Evolutionary conservation across 1,284 basidiomycete species (phyloP).

Genomic region (Ceratobasidium papillatum): DNA sequence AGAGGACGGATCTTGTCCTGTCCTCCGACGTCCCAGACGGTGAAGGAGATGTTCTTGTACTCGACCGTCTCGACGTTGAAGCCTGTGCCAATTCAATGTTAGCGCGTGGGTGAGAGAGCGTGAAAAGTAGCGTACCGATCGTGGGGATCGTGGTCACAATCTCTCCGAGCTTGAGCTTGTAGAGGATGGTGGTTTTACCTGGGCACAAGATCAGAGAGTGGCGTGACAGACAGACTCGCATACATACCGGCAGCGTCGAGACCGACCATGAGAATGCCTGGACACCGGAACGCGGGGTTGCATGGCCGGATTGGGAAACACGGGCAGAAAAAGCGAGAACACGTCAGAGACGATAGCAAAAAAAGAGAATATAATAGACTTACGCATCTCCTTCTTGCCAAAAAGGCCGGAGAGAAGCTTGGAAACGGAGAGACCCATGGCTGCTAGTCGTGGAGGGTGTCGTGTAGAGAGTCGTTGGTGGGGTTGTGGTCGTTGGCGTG

Average conservation of each 20-base stretch:
- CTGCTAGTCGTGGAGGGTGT: conserved; percentile 25
- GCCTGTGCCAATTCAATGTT: conserved; percentile 59
- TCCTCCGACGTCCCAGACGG: conserved; percentile 90
- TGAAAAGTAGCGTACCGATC: conserved; percentile 72
- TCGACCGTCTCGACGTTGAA: conserved; percentile 98
- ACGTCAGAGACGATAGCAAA: conserved; percentile 44
- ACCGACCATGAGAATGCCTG: conserved; percentile 78
- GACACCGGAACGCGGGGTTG: conserved; percentile 43
- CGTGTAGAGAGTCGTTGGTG: conserved; percentile 10
- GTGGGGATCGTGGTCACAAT: conserved; percentile 99
- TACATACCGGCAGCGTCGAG: conserved; percentile 87
- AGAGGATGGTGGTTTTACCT: conserved; percentile 93
- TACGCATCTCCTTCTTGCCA: conserved; percentile 99
- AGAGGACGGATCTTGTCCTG: conserved; percentile 89
- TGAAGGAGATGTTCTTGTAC: conserved; percentile 93
- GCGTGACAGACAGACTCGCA: conserved; percentile 44
- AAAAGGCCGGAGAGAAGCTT: conserved; percentile 86
- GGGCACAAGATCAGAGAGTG: conserved; percentile 9
- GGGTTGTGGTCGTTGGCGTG: conserved; percentile 37
- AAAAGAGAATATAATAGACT: conserved; percentile 55
- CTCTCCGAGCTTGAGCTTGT: conserved; percentile 98
- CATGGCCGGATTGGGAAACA: background rate
- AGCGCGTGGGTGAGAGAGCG: conserved; percentile 47
- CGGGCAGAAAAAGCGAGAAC: conserved; percentile 11
- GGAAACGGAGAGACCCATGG: conserved; percentile 89